Conservation (phyloP, 805 yeast genomes). For the Teunomyces stri region DNA sequence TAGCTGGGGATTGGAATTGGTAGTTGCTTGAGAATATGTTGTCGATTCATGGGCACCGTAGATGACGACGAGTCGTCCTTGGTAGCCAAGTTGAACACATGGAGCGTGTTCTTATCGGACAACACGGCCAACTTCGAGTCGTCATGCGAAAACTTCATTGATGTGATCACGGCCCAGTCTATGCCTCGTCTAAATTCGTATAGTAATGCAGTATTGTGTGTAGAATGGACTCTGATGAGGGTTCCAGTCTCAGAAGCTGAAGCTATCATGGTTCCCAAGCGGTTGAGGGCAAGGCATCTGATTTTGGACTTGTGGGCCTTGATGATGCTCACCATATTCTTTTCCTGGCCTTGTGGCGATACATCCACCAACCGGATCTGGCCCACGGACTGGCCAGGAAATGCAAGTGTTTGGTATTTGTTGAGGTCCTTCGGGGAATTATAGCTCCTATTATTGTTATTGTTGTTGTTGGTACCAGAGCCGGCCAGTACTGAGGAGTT, state of each 20-base stretch:
- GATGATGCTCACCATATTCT: slow-evolving; percentile 63
- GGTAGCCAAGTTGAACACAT: slow-evolving; percentile 60
- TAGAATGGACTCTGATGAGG: slow-evolving; percentile 68
- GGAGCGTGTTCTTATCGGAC: slow-evolving; percentile 87
- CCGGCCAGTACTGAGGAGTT: slow-evolving; percentile 13
- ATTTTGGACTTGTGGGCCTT: slow-evolving; percentile 74
- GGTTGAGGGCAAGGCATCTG: slow-evolving; percentile 60
- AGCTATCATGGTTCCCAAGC: slow-evolving; percentile 67
- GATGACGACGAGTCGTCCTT: not conserved
- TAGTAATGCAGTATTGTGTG: slow-evolving; percentile 64
- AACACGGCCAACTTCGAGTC: slow-evolving; percentile 78
- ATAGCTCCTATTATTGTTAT: slow-evolving; percentile 2
- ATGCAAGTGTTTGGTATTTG: slow-evolving; percentile 58
- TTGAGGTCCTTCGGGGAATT: slow-evolving; percentile 14
- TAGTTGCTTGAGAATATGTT: slow-evolving; percentile 66
- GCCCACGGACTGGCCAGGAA: slow-evolving; percentile 74
- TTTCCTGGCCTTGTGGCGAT: slow-evolving; percentile 60
- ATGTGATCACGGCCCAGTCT: slow-evolving; percentile 77
- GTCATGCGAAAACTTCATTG: slow-evolving; percentile 79
- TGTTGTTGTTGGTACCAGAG: slow-evolving; percentile 3
- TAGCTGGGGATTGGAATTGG: slow-evolving; percentile 62
- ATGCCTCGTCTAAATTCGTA: slow-evolving; percentile 88
- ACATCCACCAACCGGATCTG: slow-evolving; percentile 80
- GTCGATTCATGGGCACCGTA: slow-evolving; percentile 42
- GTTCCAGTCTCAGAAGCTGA: slow-evolving; percentile 85